Evolutionary conservation across 2,329 filamentous ascomycete genomes (phyloP).

Genomic region (Scedosporium minutisporum): DNA sequence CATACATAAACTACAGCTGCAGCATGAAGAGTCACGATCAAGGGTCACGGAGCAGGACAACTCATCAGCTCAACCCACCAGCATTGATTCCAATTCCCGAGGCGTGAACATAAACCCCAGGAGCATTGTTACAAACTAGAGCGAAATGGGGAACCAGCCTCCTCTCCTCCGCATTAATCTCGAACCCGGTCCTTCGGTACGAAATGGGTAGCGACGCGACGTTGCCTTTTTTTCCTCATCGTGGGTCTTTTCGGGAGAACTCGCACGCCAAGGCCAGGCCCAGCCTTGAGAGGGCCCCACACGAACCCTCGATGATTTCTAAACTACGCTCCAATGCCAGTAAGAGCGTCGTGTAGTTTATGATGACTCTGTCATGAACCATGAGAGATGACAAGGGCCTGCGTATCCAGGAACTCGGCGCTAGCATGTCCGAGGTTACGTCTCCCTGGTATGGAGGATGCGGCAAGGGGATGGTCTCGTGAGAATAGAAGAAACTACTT

Average conservation of each 20-base stretch:
- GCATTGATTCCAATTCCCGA: too few species aligned
- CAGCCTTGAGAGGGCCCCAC: neutral
- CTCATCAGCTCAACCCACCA: neutral
- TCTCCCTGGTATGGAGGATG: neutral
- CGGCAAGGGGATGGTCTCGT: neutral
- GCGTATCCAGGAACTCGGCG: neutral
- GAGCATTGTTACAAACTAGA: too few species aligned
- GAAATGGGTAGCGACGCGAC: neutral
- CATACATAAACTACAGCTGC: neutral
- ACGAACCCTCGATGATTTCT: neutral
- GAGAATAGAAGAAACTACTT: too few species aligned
- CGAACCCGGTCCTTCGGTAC: neutral
- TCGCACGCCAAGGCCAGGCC: neutral
- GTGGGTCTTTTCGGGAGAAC: neutral
- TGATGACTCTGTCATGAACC: neutral
- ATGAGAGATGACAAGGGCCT: neutral
- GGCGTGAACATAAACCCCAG: too few species aligned
- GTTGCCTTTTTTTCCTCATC: neutral
- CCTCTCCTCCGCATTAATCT: neutral
- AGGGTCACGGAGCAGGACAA: slow-evolving; percentile 1
- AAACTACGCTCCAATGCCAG: too few species aligned
- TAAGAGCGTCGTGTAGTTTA: too few species aligned
- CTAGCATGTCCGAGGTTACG: neutral
- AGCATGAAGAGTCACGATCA: neutral
- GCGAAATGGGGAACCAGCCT: neutral